These are phyloP conservation scores for Collybiopsis luxurians DNA, from an alignment of 768 basidiomycete species.

Conservation along the genomic window DNA sequence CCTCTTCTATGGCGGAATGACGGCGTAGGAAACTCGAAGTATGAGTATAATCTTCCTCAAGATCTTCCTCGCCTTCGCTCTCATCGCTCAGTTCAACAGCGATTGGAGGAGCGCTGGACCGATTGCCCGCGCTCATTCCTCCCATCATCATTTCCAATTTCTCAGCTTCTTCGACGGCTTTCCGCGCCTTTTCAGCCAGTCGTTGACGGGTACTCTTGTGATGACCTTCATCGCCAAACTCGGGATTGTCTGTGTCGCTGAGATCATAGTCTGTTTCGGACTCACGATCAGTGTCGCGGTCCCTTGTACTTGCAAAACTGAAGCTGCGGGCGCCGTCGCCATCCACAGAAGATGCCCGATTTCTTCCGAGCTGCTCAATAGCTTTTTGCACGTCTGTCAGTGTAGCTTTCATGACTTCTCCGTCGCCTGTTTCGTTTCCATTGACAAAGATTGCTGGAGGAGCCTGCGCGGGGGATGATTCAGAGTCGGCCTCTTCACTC, in stretches of 20 bases:
- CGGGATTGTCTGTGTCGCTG: constrained; percentile 44
- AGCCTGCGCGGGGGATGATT: constrained; percentile 25
- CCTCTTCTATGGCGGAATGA: constrained; percentile 67
- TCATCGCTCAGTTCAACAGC: constrained; percentile 78
- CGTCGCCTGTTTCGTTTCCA: constrained; percentile 30
- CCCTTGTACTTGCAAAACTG: constrained; percentile 71
- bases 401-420: constrained; percentile 79
- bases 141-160: constrained; percentile 41
- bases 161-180: constrained; percentile 57
- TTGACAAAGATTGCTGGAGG: constrained; percentile 27
- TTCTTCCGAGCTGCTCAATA: constrained; percentile 78
- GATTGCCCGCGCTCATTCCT: constrained; percentile 19
- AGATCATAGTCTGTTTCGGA: constrained; percentile 56
- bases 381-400: constrained; percentile 90
- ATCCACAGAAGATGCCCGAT: constrained; percentile 31
- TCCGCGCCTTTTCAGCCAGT: constrained; percentile 67
- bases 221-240: constrained; percentile 49
- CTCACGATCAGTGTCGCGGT: constrained; percentile 51
- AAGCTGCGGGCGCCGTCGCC: constrained; percentile 66
- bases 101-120: constrained; percentile 56
- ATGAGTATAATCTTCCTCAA: constrained; percentile 34
- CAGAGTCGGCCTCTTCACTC: constrained; percentile 43
- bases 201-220: constrained; percentile 63
- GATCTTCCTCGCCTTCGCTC: constrained; percentile 65
- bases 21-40: constrained; percentile 35